phyloP scores from a whole-genome alignment of 1,284 basidiomycete species.

The Cutaneotrichosporon spelunceum region DNA sequence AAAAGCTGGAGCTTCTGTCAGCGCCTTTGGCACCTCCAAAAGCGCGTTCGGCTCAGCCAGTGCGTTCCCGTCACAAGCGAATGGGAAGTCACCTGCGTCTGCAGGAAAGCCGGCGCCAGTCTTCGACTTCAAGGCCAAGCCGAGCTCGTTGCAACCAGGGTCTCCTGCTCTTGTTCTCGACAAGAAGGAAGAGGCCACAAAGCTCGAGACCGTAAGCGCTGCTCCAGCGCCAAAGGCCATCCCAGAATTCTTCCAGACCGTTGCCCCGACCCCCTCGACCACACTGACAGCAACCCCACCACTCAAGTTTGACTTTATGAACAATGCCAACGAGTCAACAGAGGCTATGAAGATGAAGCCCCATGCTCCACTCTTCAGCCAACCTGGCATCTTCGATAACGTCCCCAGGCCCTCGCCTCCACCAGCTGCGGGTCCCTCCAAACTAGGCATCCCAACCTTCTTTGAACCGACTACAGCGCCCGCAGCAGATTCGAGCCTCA shows the following conservation, averaged over 20 bases:
- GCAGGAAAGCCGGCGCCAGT: neutral
- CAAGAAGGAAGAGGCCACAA: neutral
- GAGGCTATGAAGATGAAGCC: constrained; percentile 4
- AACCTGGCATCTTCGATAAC: neutral
- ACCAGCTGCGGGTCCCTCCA: neutral
- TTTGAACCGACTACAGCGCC: constrained; percentile 20
- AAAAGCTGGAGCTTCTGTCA: neutral
- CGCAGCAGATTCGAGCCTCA: neutral
- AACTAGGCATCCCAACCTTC: constrained; percentile 17
- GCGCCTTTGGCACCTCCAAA: neutral
- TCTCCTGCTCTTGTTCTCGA: neutral
- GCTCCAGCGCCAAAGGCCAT: neutral
- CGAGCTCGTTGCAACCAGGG: neutral
- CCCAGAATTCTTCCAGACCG: neutral
- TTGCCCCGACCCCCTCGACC: neutral
- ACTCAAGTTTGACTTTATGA: constrained; percentile 7
- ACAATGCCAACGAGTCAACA: constrained; percentile 4
- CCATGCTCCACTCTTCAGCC: neutral
- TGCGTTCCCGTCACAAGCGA: neutral
- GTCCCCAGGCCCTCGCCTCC: neutral
- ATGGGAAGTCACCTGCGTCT: neutral
- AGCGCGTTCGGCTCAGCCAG: neutral
- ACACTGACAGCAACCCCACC: constrained; percentile 6
- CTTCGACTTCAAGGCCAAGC: constrained; percentile 5
- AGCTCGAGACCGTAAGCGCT: neutral